Evolutionary conservation across 805 yeast species (phyloP), one percentile per base, ranked within the genome.

Genomic region (Lipomyces starkeyi): DNA sequence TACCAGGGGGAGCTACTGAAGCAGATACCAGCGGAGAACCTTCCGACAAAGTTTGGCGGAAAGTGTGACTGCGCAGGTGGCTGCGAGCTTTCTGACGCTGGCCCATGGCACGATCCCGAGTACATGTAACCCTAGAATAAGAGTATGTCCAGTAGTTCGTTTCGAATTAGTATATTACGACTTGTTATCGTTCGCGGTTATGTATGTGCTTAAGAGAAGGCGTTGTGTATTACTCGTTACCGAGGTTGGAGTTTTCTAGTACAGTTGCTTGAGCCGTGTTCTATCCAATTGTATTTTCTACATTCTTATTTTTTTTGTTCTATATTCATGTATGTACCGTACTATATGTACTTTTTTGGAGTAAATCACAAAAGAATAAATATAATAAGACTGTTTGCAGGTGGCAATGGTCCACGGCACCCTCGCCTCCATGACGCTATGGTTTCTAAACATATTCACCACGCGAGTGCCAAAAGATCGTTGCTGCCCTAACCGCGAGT

Each of bases 51-150:
- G 82, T 94, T 91, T 76, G 99, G 99, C 71, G 99, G 99, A 73
- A 76, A 77, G 71, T 88, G 95, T 43, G 85, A 81, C 73, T 88
- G 88, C 56, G 84, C 85, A 9, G 90, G 87, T 59, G 97, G 97
- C 32, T 85, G 95, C 73, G 91, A 88, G 79, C 82, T 95, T 76
- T 87, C 95, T 53, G 98, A 95, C 78, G 83, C 89, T 73, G 99
- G 99, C 73, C 99, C 99, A 72, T 95, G 99, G 99, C 91, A 97
- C 85, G 95, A 94, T 70, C 83, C 88, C 40, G 75, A 90, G 80
- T 94, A 76, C 80, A 89, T 93, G 78, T 67, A 59, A 59, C 34
- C 34, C 17, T 53, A 25, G n/a, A 29, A 53, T 22, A 43, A 43
- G 49, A n/a, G 49, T n/a, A 8, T 17, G 3, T 43, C 22, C 49